Evolutionary conservation across 1,284 basidiomycete genomes (phyloP).

Genomic region (Thelephora terrestris): DNA sequence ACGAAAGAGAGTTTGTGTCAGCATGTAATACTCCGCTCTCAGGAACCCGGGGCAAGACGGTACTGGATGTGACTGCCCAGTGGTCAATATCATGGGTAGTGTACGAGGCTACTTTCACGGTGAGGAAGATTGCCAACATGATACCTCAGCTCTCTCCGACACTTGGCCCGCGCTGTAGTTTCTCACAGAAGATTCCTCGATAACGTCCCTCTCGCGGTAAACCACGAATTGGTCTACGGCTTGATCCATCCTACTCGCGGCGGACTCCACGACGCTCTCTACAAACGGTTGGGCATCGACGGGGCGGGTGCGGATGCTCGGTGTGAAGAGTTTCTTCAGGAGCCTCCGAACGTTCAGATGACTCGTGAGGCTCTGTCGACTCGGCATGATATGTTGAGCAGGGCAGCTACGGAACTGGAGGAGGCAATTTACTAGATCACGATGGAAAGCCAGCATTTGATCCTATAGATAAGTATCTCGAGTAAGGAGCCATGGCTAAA

Average conservation of each 20-base stretch:
- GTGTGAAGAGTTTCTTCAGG: conserved; percentile 44
- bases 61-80: conserved; percentile 19
- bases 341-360: conserved; percentile 34
- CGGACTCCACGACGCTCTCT: conserved; percentile 36
- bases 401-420: conserved; percentile 36
- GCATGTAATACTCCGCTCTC: too few relatives aligned
- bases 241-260: conserved; percentile 11
- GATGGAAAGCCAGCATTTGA: too few relatives aligned
- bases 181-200: conserved; percentile 60
- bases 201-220: conserved; percentile 51
- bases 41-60: too few relatives aligned
- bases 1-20: too few relatives aligned
- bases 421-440: too few relatives aligned
- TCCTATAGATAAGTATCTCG: too few relatives aligned
- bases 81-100: conserved; percentile 54
- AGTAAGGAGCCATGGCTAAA: too few relatives aligned
- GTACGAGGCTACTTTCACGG: conserved; percentile 67
- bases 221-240: conserved; percentile 44
- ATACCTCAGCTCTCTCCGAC: not conserved
- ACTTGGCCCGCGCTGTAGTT: conserved; percentile 29
- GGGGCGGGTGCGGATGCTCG: conserved; percentile 35
- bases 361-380: conserved; percentile 39
- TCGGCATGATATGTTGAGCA: conserved; percentile 40
- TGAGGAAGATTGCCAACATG: conserved; percentile 16
- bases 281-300: conserved; percentile 33